Evolutionary conservation across 2,329 filamentous ascomycete genomes (phyloP).

Genomic region (Colletotrichum sidae): DNA sequence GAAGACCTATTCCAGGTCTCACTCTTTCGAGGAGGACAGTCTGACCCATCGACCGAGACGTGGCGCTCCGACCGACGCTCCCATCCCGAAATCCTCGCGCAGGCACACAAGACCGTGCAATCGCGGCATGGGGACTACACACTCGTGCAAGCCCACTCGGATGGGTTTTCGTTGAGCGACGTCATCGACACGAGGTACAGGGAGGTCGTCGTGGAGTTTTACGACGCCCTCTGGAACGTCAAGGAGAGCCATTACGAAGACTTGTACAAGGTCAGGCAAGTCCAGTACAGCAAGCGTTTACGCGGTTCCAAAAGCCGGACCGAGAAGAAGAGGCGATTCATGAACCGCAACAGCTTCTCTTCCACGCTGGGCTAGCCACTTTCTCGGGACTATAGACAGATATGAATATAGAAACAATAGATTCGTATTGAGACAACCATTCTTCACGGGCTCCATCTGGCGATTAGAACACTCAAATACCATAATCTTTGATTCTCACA

Average conservation of each 20-base stretch:
- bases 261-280: neutral
- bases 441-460: too few species aligned
- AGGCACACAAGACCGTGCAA: neutral
- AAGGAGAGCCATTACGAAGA: neutral
- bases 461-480: too few species aligned
- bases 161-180: neutral
- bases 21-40: neutral
- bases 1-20: slow-evolving; percentile 2
- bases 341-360: slow-evolving; percentile 1
- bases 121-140: neutral
- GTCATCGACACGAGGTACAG: neutral
- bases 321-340: neutral
- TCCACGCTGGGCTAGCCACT: neutral
- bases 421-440: too few species aligned
- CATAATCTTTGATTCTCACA: too few species aligned
- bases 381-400: too few species aligned
- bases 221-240: neutral
- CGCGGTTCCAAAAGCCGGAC: neutral
- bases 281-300: slow-evolving; percentile 2
- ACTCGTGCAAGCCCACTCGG: neutral
- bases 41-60: neutral
- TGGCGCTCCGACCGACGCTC: neutral
- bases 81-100: neutral
- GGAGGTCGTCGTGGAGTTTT: slow-evolving; percentile 5
- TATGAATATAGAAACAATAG: too few species aligned